A percentile compares a stretch with the other conserved stretches of the same genome.
phyloP scores from a whole-genome alignment of 129 eudicot species.

The Flaveria sonorensis region DNA sequence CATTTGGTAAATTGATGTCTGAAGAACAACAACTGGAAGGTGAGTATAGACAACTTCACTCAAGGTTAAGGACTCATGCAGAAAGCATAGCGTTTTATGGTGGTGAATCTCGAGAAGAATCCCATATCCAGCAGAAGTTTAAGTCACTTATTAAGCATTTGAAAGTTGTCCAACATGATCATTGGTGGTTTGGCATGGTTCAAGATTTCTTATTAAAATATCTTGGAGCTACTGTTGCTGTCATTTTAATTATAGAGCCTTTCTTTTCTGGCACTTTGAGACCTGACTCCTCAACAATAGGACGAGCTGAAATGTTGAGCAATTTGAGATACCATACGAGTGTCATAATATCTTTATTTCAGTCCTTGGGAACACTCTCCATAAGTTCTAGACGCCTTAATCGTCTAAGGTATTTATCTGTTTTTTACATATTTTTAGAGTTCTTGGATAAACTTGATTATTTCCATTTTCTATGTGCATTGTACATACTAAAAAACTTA shows the following conservation, averaged over 20 bases:
- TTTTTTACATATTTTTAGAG: background rate
- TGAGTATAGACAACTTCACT: slow-evolving; percentile 94
- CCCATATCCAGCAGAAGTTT: slow-evolving; percentile 92
- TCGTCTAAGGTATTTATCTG: slow-evolving; percentile 76
- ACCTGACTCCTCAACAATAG: slow-evolving; percentile 92
- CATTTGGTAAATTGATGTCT: slow-evolving; percentile 95
- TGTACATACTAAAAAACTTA: background rate
- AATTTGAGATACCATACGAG: slow-evolving; percentile 98
- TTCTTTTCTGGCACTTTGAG: slow-evolving; percentile 88
- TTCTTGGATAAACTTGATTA: background rate
- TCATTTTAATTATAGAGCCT: slow-evolving; percentile 92
- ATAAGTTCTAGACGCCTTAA: slow-evolving; percentile 96
- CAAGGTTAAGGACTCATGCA: slow-evolving; percentile 93
- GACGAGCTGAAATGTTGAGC: slow-evolving; percentile 99
- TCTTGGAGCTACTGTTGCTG: slow-evolving; percentile 99
- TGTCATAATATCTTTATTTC: slow-evolving; percentile 94
- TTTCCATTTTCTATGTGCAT: background rate
- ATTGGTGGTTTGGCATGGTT: slow-evolving; percentile 99
- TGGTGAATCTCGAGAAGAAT: slow-evolving; percentile 95
- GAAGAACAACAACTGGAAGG: slow-evolving; percentile 96
- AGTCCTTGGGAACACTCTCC: slow-evolving; percentile 93
- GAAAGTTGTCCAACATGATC: slow-evolving; percentile 85
- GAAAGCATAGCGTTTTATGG: slow-evolving; percentile 99
- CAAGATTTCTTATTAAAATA: slow-evolving; percentile 95
- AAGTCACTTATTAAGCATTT: slow-evolving; percentile 67